These are phyloP conservation scores for Vitis cinerea DNA, from an alignment of 164 flowering plant species.

Conservation along the genomic window DNA sequence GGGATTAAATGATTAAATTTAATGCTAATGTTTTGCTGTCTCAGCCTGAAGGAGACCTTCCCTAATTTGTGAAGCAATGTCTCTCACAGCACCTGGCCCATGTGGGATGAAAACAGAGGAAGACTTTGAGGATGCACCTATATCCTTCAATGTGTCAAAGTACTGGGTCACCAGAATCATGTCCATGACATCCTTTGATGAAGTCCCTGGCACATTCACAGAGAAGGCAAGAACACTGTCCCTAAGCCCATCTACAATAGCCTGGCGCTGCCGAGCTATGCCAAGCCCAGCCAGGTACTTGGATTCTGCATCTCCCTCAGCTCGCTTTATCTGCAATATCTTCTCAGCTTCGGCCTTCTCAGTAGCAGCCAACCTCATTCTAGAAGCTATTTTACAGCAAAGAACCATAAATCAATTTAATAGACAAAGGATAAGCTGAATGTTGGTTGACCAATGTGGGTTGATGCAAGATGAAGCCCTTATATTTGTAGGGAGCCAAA, in stretches of 20 bases:
- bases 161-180: slow-evolving; percentile 82
- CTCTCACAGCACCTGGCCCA: slow-evolving; percentile 82
- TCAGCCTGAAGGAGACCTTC: slow-evolving; percentile 63
- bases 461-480: too few species aligned
- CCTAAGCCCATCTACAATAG: slow-evolving; percentile 85
- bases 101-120: slow-evolving; percentile 86
- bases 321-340: slow-evolving; percentile 76
- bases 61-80: slow-evolving; percentile 68
- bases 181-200: slow-evolving; percentile 87
- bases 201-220: slow-evolving; percentile 69
- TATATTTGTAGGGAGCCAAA: too few species aligned
- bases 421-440: not conserved
- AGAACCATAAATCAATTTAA: not conserved
- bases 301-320: slow-evolving; percentile 84
- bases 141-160: slow-evolving; percentile 87
- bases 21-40: slow-evolving; percentile 1
- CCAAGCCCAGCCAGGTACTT: slow-evolving; percentile 79
- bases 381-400: slow-evolving; percentile 43
- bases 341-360: slow-evolving; percentile 92
- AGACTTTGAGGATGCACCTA: slow-evolving; percentile 78
- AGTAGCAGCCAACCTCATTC: slow-evolving; percentile 74
- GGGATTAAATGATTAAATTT: too few species aligned
- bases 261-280: slow-evolving; percentile 82
- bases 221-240: slow-evolving; percentile 87
- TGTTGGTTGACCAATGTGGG: too few species aligned